phyloP scores from a whole-genome alignment of 1,139 yeast species.

The Debaryomyces fabryi region DNA sequence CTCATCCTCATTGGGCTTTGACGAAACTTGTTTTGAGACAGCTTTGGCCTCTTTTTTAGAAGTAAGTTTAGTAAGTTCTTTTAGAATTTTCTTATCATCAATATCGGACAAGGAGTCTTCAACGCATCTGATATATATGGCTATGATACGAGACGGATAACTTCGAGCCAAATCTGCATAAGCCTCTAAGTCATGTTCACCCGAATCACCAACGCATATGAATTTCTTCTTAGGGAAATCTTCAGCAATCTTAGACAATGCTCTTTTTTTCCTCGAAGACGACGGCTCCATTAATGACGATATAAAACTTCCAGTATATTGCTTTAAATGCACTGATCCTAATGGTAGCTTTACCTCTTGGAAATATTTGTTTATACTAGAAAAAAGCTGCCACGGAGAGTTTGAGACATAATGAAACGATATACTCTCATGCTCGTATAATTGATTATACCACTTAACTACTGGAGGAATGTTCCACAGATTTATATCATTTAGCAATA shows the following conservation, averaged over 20 bases:
- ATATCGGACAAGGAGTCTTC: slow-evolving; percentile 63
- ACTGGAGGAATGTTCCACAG: slow-evolving; percentile 76
- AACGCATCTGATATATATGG: slow-evolving; percentile 82
- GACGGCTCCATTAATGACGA: slow-evolving; percentile 86
- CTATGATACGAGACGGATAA: slow-evolving; percentile 65
- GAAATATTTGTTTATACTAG: slow-evolving; percentile 64
- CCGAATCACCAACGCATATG: slow-evolving; percentile 90
- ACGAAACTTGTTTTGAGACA: neutral
- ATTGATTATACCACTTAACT: slow-evolving; percentile 63
- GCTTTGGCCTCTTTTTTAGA: neutral
- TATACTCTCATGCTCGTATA: slow-evolving; percentile 43
- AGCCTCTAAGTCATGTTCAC: slow-evolving; percentile 93
- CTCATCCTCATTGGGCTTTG: slow-evolving; percentile 15
- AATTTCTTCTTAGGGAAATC: slow-evolving; percentile 83
- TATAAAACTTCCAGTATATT: slow-evolving; percentile 78
- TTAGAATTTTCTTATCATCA: slow-evolving; percentile 45
- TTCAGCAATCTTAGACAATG: slow-evolving; percentile 61
- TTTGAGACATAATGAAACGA: slow-evolving; percentile 91
- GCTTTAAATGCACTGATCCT: slow-evolving; percentile 83
- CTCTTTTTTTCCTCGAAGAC: slow-evolving; percentile 71
- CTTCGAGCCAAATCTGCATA: slow-evolving; percentile 68
- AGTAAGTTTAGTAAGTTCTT: slow-evolving; percentile 31
- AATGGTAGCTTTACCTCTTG: slow-evolving; percentile 59
- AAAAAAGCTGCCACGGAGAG: slow-evolving; percentile 88
- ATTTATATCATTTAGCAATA: slow-evolving; percentile 64